phyloP scores from a whole-genome alignment of 345 rosid species.

The Gossypium australe region DNA sequence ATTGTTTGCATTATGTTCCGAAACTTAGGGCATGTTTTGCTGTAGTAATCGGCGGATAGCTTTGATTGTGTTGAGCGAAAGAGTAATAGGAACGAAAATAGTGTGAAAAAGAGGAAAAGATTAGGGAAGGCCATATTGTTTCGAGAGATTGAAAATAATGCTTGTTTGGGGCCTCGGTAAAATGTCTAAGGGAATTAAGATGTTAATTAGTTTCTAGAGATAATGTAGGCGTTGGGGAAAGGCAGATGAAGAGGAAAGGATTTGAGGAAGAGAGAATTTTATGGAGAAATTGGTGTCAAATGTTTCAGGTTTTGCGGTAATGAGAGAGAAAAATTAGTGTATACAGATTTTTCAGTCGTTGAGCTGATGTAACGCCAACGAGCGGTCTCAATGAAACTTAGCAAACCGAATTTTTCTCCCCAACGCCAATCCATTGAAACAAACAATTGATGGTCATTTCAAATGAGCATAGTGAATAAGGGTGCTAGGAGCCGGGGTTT shows the following conservation, averaged over 20 bases:
- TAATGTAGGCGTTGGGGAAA: background rate
- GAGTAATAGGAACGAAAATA: background rate
- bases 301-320: background rate
- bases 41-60: constrained; percentile 41
- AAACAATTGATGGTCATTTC: background rate
- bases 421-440: background rate
- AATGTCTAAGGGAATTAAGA: background rate
- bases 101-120: background rate
- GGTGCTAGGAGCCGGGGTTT: too few relatives aligned
- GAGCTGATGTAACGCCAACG: background rate
- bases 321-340: background rate
- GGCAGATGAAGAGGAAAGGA: background rate
- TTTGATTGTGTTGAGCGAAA: background rate
- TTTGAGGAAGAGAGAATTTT: constrained; percentile 4
- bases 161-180: too few relatives aligned
- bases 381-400: background rate
- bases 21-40: constrained; percentile 52
- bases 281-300: background rate
- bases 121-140: constrained; percentile 6
- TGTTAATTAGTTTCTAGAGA: background rate
- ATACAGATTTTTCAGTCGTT: background rate
- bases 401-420: background rate
- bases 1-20: constrained; percentile 30
- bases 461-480: too few relatives aligned
- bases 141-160: background rate